Evolutionary conservation across 139 green algal species (phyloP), one percentile per base, ranked within the genome.

Genomic region (Chlorella ohadii): DNA sequence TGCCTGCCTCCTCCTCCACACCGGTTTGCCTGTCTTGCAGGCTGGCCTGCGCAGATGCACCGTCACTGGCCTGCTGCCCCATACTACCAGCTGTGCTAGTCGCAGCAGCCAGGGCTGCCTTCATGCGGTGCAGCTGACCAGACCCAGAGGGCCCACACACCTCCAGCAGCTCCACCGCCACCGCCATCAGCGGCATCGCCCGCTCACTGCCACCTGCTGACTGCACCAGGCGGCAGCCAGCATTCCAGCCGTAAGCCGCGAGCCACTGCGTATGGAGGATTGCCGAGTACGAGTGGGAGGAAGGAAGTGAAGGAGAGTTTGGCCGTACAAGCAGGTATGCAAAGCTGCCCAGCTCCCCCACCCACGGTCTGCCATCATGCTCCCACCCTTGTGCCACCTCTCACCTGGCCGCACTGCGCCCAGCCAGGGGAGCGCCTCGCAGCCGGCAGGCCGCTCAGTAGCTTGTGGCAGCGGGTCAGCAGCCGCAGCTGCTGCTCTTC

Each of bases 201-300:
- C 27, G 70, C 41, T 22, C 39, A 23, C 56, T 28, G 34, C 22
- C 51, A 19, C 4, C 44, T 33, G 61, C 61, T 25, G 38, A 5
- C n/a, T 55, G 56, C 0, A 34, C 47, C 47, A 41, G 33, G 11
- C 33, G 56, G 34, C 6, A 15, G 51, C 79, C 79, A 3, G 66
- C 47, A 25, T 84, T 84, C 79, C 79, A 84, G 11, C 61, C 23
- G 25, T 55, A 22, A 2, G 33, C 65, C 22, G 61, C 79, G 31
- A 84, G 47, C 79, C 79, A 84, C 66, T 78, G 51, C 73, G 57
- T 27, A 72, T 28, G 64, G 6, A n/a, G n/a, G n/a, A n/a, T n/a
- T n/a, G n/a, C n/a, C n/a, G n/a, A n/a, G n/a, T n/a, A n/a, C n/a
- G n/a, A n/a, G n/a, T n/a, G n/a, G n/a, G n/a, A n/a, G n/a, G n/a